A percentile compares a stretch with the other conserved stretches of the same genome.
Evolutionary conservation across 2,329 filamentous ascomycete species (phyloP).

Genomic region (Alternaria postmessia): DNA sequence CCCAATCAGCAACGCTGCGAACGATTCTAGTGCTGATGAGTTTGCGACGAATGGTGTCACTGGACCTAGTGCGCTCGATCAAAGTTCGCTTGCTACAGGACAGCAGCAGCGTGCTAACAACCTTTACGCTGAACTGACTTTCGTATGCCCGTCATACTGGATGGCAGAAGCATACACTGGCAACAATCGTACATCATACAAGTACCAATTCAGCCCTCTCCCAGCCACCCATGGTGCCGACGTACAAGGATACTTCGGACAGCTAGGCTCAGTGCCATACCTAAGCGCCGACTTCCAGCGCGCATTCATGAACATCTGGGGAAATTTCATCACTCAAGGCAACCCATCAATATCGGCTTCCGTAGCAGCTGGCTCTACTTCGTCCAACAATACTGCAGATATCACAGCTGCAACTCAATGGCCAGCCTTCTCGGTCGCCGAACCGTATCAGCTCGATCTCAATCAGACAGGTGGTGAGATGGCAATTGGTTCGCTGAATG

Average conservation of each 20-base stretch:
- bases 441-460: constrained; percentile 11
- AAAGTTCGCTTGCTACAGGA: constrained; percentile 59
- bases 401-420: constrained; percentile 4
- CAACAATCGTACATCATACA: constrained; percentile 13
- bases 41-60: constrained; percentile 47
- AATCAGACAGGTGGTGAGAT: constrained; percentile 26
- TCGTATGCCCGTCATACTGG: constrained; percentile 66
- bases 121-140: constrained; percentile 64
- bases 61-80: constrained; percentile 59
- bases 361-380: background rate
- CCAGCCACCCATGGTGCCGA: constrained; percentile 29
- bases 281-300: constrained; percentile 1
- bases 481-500: background rate
- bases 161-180: constrained; percentile 57
- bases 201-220: constrained; percentile 35
- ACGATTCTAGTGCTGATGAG: constrained; percentile 13
- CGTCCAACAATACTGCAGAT: constrained; percentile 1
- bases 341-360: constrained; percentile 4
- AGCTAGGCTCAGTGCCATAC: background rate
- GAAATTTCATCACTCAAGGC: constrained; percentile 14
- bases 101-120: constrained; percentile 63
- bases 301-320: constrained; percentile 15
- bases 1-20: constrained; percentile 30
- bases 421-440: constrained; percentile 4
- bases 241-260: constrained; percentile 26